Percentiles rank a stretch among this genome's conserved stretches.
Conservation (phyloP, 345 rosid species). For the Citrus cavaleriei region DNA sequence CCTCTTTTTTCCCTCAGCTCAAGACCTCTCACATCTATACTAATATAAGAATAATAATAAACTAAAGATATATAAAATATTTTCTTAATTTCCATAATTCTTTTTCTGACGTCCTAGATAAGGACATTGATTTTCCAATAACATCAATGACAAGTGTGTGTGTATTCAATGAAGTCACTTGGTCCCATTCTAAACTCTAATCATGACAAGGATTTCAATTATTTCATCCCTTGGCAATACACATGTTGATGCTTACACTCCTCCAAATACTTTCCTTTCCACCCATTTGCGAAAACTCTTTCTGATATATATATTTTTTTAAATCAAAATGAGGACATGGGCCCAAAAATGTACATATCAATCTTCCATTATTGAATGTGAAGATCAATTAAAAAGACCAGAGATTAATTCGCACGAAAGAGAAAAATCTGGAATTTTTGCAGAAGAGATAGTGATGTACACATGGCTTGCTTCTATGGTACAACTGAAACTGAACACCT, state of each 20-base stretch:
- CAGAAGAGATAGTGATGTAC: slow-evolving; percentile 19
- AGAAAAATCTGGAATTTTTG: slow-evolving; percentile 11
- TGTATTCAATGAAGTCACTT: neutral
- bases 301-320: neutral
- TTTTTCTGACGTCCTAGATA: too few relatives aligned
- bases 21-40: neutral
- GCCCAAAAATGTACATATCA: neutral
- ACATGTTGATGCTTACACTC: neutral
- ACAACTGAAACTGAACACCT: neutral
- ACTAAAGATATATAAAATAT: neutral
- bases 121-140: neutral
- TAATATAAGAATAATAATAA: neutral
- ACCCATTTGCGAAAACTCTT: neutral
- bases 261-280: neutral
- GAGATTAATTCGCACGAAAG: neutral
- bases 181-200: neutral
- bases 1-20: neutral
- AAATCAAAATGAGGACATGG: neutral
- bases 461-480: slow-evolving; percentile 13
- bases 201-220: neutral
- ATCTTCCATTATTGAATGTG: slow-evolving; percentile 9
- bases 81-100: too few relatives aligned
- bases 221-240: neutral
- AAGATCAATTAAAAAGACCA: neutral
- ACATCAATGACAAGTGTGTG: neutral